These are phyloP conservation scores for Aspergillus persii DNA, from an alignment of 2,329 filamentous ascomycete species.

Conservation along the genomic window DNA sequence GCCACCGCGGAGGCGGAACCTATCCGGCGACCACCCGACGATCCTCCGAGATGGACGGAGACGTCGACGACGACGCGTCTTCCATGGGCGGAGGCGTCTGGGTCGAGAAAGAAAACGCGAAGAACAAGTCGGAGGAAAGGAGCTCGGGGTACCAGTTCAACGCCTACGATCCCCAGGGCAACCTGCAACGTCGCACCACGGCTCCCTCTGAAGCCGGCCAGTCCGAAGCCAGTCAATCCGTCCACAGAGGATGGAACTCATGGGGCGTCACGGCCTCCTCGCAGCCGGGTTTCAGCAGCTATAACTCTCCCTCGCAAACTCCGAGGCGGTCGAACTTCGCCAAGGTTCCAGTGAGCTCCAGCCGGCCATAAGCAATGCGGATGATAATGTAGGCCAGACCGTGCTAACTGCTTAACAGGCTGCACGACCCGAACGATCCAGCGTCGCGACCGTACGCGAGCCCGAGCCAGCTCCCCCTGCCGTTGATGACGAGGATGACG, in stretches of 20 bases:
- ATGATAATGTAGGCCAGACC: not conserved
- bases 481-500: slow-evolving; percentile 23
- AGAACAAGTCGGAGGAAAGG: not conserved
- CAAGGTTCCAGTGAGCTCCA: slow-evolving; percentile 19
- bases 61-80: slow-evolving; percentile 17
- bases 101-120: slow-evolving; percentile 13
- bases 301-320: not conserved
- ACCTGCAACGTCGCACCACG: slow-evolving; percentile 13
- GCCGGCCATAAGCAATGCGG: not conserved
- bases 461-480: slow-evolving; percentile 17
- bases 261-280: slow-evolving; percentile 12
- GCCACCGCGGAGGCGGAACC: slow-evolving; percentile 11
- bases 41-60: not conserved
- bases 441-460: slow-evolving; percentile 17
- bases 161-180: slow-evolving; percentile 21
- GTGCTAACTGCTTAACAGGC: slow-evolving; percentile 17
- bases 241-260: slow-evolving; percentile 15
- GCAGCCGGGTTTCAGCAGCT: not conserved
- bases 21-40: slow-evolving; percentile 4
- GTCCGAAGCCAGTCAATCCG: slow-evolving; percentile 11
- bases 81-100: slow-evolving; percentile 20
- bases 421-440: slow-evolving; percentile 17
- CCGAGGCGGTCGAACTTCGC: slow-evolving; percentile 20
- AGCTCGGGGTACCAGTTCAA: slow-evolving; percentile 14
- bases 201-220: slow-evolving; percentile 10